phyloP scores from a whole-genome alignment of 2,329 filamentous ascomycete species.

The Botrytis fabae region DNA sequence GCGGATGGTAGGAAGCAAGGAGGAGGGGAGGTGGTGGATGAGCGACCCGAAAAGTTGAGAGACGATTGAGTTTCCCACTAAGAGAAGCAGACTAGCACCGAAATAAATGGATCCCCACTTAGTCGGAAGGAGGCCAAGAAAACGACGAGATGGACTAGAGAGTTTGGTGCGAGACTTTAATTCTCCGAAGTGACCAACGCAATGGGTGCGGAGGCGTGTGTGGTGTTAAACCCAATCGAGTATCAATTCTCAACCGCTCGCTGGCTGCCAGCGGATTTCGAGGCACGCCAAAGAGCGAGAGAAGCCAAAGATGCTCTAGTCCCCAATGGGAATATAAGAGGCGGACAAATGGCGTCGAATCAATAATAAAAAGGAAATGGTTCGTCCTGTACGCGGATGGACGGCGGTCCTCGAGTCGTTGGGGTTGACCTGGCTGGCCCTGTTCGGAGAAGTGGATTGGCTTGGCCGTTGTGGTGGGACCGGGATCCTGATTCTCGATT shows the following conservation, averaged over 20 bases:
- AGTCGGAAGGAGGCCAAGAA: not conserved
- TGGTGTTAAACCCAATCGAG: not conserved
- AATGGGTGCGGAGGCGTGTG: too few species aligned
- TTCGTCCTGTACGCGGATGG: not conserved
- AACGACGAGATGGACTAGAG: not conserved
- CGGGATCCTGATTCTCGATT: not conserved
- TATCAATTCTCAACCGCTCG: not conserved
- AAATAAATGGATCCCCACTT: not conserved
- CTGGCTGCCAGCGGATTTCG: not conserved
- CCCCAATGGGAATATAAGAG: not conserved
- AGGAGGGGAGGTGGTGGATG: not conserved
- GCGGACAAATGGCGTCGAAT: not conserved
- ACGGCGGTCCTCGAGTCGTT: not conserved
- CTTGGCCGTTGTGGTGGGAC: not conserved
- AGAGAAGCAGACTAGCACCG: not conserved
- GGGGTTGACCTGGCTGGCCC: not conserved
- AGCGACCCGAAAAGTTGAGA: not conserved
- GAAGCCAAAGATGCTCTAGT: not conserved
- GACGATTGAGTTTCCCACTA: not conserved
- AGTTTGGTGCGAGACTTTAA: not conserved
- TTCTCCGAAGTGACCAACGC: not conserved
- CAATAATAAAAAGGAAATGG: not conserved
- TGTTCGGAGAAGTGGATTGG: not conserved
- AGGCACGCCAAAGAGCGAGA: not conserved
- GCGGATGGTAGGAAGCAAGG: too few species aligned